These are phyloP conservation scores for Chalciporus chontae DNA, from an alignment of 768 basidiomycete species.

Conservation along the genomic window DNA sequence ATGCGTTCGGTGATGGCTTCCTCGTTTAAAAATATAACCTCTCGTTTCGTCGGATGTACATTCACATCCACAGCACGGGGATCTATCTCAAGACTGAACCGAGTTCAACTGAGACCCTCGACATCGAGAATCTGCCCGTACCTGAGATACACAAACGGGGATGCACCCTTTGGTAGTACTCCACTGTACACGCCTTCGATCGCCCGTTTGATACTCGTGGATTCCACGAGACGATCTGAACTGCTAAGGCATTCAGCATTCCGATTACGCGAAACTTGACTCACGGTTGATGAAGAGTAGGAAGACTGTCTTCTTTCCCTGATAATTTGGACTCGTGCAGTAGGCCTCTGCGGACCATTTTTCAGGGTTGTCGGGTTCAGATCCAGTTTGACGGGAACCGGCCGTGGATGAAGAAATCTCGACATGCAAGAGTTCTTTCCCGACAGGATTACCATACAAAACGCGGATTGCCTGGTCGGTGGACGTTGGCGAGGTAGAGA, in stretches of 20 bases:
- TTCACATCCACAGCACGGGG: slow-evolving; percentile 93
- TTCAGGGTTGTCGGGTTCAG: slow-evolving; percentile 33
- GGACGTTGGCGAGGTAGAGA: slow-evolving; percentile 74
- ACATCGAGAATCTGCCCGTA: slow-evolving; percentile 28
- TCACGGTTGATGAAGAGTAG: slow-evolving; percentile 93
- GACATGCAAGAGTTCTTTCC: slow-evolving; percentile 64
- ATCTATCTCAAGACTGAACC: slow-evolving; percentile 69
- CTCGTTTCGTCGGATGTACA: slow-evolving; percentile 96
- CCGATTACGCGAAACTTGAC: slow-evolving; percentile 23
- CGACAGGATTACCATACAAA: slow-evolving; percentile 77
- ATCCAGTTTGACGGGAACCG: slow-evolving; percentile 14
- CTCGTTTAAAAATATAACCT: slow-evolving; percentile 92
- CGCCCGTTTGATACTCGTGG: slow-evolving; percentile 78
- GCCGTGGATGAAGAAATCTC: slow-evolving; percentile 34
- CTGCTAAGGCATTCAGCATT: background rate
- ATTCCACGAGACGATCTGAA: slow-evolving; percentile 90
- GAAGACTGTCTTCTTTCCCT: slow-evolving; percentile 80
- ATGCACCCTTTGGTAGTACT: slow-evolving; percentile 84
- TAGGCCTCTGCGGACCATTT: slow-evolving; percentile 73
- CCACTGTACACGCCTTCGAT: slow-evolving; percentile 82
- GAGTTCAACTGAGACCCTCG: background rate
- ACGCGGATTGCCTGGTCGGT: slow-evolving; percentile 68
- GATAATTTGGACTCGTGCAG: slow-evolving; percentile 86
- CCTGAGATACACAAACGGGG: slow-evolving; percentile 94
- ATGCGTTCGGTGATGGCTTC: slow-evolving; percentile 79